Conservation (phyloP, 23 red algal genomes). For the Agarophyton chilense region DNA sequence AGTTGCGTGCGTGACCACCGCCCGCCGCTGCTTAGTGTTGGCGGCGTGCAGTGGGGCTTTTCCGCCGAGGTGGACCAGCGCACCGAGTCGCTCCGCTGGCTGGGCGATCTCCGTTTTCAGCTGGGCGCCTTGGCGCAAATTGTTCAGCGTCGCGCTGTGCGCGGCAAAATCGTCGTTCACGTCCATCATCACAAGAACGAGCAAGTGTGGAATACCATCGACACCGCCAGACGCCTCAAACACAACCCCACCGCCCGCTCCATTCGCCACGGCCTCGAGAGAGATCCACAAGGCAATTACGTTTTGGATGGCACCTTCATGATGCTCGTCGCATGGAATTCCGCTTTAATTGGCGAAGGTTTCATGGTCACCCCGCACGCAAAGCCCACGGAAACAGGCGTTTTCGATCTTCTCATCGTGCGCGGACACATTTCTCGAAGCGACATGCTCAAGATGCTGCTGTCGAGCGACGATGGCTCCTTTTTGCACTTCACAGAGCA, state of each 20-base stretch:
- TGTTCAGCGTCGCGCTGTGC: not conserved
- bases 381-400: slow-evolving; percentile 12
- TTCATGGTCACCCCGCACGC: slow-evolving; percentile 33
- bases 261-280: slow-evolving; percentile 3
- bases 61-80: slow-evolving; percentile 45
- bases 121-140: slow-evolving; percentile 36
- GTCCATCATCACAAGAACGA: slow-evolving; percentile 26
- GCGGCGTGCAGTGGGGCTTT: slow-evolving; percentile 59
- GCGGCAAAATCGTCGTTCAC: slow-evolving; percentile 3
- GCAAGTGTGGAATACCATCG: not conserved
- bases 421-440: not conserved
- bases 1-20: not conserved
- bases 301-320: slow-evolving; percentile 45
- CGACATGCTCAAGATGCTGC: slow-evolving; percentile 26
- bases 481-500: not conserved
- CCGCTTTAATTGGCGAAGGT: not conserved
- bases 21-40: not conserved
- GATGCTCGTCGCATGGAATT: slow-evolving; percentile 56
- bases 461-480: slow-evolving; percentile 24
- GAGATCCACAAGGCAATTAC: not conserved
- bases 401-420: slow-evolving; percentile 34
- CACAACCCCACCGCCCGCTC: not conserved
- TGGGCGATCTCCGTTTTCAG: slow-evolving; percentile 38
- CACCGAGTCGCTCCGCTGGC: slow-evolving; percentile 41
- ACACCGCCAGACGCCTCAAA: not conserved